Percentiles rank a stretch among this genome's conserved stretches.
Evolutionary conservation across 2,329 filamentous ascomycete genomes (phyloP).

Genomic region (Ilyonectria sp.): DNA sequence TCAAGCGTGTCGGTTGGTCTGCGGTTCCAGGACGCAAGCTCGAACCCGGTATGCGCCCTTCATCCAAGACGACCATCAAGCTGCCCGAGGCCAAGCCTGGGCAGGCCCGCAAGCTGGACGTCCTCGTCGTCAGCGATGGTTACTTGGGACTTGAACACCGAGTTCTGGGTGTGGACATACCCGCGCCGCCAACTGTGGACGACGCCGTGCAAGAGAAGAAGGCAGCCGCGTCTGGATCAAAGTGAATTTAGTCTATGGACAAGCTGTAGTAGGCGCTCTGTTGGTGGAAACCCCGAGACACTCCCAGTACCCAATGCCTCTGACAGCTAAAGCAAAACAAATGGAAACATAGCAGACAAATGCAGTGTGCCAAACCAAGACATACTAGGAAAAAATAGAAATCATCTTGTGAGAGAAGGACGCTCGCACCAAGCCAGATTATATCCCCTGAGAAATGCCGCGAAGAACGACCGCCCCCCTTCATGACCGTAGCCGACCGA

Average conservation of each 20-base stretch:
- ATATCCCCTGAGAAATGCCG: constrained; percentile 43
- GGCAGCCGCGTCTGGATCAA: constrained; percentile 37
- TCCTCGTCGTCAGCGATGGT: constrained; percentile 87
- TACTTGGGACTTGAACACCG: constrained; percentile 82
- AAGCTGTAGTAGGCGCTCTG: constrained; percentile 23
- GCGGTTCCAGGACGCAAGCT: constrained; percentile 49
- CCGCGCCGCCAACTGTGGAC: constrained; percentile 63
- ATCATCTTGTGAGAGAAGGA: constrained; percentile 39
- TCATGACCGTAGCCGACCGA: constrained; percentile 32
- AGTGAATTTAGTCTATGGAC: constrained; percentile 41
- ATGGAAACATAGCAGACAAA: constrained; percentile 19
- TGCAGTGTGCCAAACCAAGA: constrained; percentile 9
- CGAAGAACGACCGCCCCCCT: constrained; percentile 36
- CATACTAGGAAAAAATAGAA: constrained; percentile 15
- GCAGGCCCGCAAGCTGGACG: constrained; percentile 75
- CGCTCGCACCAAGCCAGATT: constrained; percentile 33
- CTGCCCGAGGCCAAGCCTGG: constrained; percentile 66
- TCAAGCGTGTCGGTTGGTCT: constrained; percentile 88
- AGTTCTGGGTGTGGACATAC: constrained; percentile 66
- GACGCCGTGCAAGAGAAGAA: constrained; percentile 63
- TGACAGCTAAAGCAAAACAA: constrained; percentile 26
- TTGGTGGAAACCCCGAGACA: constrained; percentile 8
- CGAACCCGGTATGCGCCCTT: constrained; percentile 62
- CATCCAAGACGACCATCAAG: constrained; percentile 71
- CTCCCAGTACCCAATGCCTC: constrained; percentile 28